Conservation (phyloP, 164 flowering plant species). For the Vitis amurensis region DNA sequence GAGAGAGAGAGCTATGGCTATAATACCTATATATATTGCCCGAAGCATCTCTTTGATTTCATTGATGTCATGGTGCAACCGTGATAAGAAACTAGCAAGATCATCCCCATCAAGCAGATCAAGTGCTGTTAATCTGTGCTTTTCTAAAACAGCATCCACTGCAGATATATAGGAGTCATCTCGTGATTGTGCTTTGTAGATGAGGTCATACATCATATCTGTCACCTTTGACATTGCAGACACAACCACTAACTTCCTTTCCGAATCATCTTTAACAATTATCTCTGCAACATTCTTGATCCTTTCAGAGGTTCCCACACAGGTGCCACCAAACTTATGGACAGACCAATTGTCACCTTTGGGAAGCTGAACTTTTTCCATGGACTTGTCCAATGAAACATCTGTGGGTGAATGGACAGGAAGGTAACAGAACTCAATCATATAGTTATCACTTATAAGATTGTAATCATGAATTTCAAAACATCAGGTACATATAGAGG, state of each 20-base stretch:
- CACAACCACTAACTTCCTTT: slow-evolving; percentile 87
- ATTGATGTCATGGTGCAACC: slow-evolving; percentile 67
- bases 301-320: slow-evolving; percentile 81
- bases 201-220: slow-evolving; percentile 93
- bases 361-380: slow-evolving; percentile 44
- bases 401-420: slow-evolving; percentile 29
- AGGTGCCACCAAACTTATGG: slow-evolving; percentile 98
- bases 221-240: slow-evolving; percentile 99
- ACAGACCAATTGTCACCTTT: slow-evolving; percentile 88
- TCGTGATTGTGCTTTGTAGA: slow-evolving; percentile 78
- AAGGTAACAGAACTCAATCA: neutral
- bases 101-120: slow-evolving; percentile 84
- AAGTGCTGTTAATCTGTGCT: slow-evolving; percentile 68
- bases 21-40: slow-evolving; percentile 87
- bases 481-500: neutral
- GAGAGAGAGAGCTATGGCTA: slow-evolving; percentile 2
- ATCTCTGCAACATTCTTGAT: slow-evolving; percentile 84
- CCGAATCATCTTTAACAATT: slow-evolving; percentile 64
- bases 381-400: slow-evolving; percentile 34
- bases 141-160: slow-evolving; percentile 76
- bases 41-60: slow-evolving; percentile 93
- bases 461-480: neutral
- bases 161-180: slow-evolving; percentile 79
- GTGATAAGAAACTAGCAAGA: slow-evolving; percentile 62
- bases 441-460: neutral